phyloP scores from a whole-genome alignment of 768 basidiomycete genomes.

The Pleurotus ostreatus region DNA sequence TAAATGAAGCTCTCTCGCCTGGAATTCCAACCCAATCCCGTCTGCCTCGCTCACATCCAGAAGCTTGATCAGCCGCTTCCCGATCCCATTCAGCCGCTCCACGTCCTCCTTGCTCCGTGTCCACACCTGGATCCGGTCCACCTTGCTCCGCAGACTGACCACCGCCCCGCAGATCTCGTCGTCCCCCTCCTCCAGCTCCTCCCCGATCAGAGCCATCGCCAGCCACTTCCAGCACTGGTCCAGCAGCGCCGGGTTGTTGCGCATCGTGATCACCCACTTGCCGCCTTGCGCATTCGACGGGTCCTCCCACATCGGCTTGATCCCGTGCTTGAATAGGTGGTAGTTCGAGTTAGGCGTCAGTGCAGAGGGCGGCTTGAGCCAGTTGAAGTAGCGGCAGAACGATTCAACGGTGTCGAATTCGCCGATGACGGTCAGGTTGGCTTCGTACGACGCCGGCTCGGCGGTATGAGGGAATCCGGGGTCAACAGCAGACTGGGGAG shows the following conservation, averaged over 20 bases:
- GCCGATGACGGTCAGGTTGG: slow-evolving; percentile 80
- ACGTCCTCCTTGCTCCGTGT: slow-evolving; percentile 83
- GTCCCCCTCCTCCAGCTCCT: slow-evolving; percentile 61
- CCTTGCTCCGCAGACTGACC: slow-evolving; percentile 80
- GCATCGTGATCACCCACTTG: slow-evolving; percentile 95
- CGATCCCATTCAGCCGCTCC: slow-evolving; percentile 79
- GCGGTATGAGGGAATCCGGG: slow-evolving; percentile 24
- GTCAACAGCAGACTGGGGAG: slow-evolving; percentile 19
- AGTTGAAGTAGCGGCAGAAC: slow-evolving; percentile 91
- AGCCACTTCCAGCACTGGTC: slow-evolving; percentile 91
- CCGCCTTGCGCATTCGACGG: slow-evolving; percentile 87
- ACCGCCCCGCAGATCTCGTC: slow-evolving; percentile 84
- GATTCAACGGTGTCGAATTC: slow-evolving; percentile 88
- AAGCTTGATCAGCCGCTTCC: slow-evolving; percentile 75
- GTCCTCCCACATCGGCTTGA: slow-evolving; percentile 98
- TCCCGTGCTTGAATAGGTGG: slow-evolving; percentile 91
- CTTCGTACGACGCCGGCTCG: slow-evolving; percentile 75
- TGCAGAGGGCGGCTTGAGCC: slow-evolving; percentile 87
- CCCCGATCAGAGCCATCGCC: slow-evolving; percentile 87
- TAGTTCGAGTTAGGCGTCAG: slow-evolving; percentile 91
- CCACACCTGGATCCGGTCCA: slow-evolving; percentile 92
- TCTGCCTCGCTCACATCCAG: slow-evolving; percentile 84
- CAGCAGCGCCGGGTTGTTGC: slow-evolving; percentile 70
- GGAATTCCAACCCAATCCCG: slow-evolving; percentile 85
- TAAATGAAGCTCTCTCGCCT: slow-evolving; percentile 44